Conservation (phyloP, 2,329 filamentous ascomycete genomes). For the Monascus ruber region DNA sequence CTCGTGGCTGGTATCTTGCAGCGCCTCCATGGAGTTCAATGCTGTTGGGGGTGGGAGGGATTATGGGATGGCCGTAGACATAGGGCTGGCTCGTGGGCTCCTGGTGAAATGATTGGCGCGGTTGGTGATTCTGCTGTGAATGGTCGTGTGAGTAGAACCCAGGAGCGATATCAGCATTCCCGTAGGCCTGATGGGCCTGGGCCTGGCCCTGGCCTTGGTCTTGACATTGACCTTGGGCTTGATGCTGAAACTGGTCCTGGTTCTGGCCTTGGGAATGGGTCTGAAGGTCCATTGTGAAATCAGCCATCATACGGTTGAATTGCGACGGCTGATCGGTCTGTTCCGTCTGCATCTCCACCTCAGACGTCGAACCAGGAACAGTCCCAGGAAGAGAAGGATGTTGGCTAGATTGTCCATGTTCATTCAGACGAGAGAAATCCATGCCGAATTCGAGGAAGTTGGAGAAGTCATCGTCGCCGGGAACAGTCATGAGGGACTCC, state of each 20-base stretch:
- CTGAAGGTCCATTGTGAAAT: constrained; percentile 23
- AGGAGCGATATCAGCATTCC: constrained; percentile 19
- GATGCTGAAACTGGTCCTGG: no score
- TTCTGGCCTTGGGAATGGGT: no score
- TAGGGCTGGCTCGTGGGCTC: constrained; percentile 15
- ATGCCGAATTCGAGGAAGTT: constrained; percentile 39
- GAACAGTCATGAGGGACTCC: constrained; percentile 26
- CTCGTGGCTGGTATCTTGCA: constrained; percentile 27
- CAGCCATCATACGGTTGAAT: constrained; percentile 22
- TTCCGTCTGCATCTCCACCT: constrained; percentile 19
- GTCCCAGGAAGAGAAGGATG: constrained; percentile 22
- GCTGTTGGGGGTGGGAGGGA: constrained; percentile 40
- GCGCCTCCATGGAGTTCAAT: constrained; percentile 36
- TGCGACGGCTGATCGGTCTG: constrained; percentile 13
- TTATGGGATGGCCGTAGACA: constrained; percentile 21
- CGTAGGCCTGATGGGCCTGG: constrained; percentile 17
- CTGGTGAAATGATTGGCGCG: constrained; percentile 15
- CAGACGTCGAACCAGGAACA: constrained; percentile 20
- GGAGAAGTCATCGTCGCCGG: constrained; percentile 37
- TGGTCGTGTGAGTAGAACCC: constrained; percentile 23
- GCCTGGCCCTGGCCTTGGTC: constrained; percentile 14
- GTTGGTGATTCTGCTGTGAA: constrained; percentile 13
- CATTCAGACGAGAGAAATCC: constrained; percentile 33
- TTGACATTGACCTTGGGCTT: constrained; percentile 9
- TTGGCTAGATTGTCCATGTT: constrained; percentile 26